Evolutionary conservation across 2,329 filamentous ascomycete species (phyloP).

Genomic region (Nannizzia gypsea): DNA sequence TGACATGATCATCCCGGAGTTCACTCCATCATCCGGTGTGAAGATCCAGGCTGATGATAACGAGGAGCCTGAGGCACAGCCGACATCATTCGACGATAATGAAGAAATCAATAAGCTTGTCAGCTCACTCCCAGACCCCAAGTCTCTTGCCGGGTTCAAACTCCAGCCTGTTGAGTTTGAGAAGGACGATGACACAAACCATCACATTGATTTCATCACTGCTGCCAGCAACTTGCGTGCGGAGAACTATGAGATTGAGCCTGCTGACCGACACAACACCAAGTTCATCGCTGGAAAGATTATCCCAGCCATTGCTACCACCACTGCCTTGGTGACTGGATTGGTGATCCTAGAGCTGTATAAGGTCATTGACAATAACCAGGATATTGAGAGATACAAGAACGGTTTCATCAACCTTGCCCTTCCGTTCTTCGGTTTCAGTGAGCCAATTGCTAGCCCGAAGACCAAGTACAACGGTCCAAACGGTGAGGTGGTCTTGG

Average conservation of each 20-base stretch:
- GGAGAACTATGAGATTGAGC: conserved; percentile 93
- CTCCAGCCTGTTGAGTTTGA: conserved; percentile 90
- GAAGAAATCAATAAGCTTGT: conserved; percentile 64
- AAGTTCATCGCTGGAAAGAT: conserved; percentile 99
- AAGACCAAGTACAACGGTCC: conserved; percentile 82
- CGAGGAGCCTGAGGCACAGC: conserved; percentile 58
- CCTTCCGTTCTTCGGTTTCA: conserved; percentile 95
- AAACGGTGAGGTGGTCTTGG: conserved; percentile 66
- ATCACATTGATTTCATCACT: conserved; percentile 98
- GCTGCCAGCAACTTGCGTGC: conserved; percentile 92
- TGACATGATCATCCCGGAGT: conserved; percentile 91
- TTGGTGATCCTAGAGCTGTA: conserved; percentile 85
- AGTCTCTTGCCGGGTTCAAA: conserved; percentile 74
- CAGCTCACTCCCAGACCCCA: conserved; percentile 62
- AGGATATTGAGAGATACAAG: conserved; percentile 97
- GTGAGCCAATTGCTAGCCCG: conserved; percentile 84
- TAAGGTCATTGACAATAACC: conserved; percentile 94
- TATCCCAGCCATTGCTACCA: conserved; percentile 95
- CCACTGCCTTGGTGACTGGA: conserved; percentile 88
- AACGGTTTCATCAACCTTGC: conserved; percentile 97
- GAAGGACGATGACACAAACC: conserved; percentile 95
- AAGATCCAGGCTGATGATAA: conserved; percentile 96
- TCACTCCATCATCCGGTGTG: conserved; percentile 75
- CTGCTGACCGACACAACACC: conserved; percentile 89
- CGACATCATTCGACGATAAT: conserved; percentile 67